These are phyloP conservation scores for Fusarium sororula DNA, from an alignment of 2,329 filamentous ascomycete genomes.

Conservation along the genomic window DNA sequence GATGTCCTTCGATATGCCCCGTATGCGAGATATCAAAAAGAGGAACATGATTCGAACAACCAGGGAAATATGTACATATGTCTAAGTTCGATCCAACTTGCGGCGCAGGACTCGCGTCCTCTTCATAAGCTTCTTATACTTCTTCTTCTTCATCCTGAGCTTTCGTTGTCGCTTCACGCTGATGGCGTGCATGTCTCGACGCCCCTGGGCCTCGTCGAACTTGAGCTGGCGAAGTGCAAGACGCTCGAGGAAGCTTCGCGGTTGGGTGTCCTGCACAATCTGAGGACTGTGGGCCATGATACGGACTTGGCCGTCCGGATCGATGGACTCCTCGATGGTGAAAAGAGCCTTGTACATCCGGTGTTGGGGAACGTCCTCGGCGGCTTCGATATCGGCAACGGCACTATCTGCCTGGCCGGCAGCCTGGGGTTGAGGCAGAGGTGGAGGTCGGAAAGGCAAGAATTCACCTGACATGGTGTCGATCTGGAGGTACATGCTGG, in stretches of 20 bases:
- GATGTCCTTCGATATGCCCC: constrained; percentile 40
- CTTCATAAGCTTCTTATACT: constrained; percentile 99
- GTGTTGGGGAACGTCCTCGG: constrained; percentile 55
- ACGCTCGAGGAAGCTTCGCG: constrained; percentile 73
- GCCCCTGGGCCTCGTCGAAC: constrained; percentile 63
- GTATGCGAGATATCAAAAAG: constrained; percentile 17
- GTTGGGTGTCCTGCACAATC: constrained; percentile 60
- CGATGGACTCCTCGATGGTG: constrained; percentile 72
- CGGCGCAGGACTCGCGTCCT: constrained; percentile 87
- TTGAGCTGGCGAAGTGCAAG: constrained; percentile 71
- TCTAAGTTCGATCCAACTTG: constrained; percentile 76
- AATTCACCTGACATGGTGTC: constrained; percentile 76
- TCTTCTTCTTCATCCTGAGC: constrained; percentile 99
- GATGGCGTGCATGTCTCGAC: constrained; percentile 77
- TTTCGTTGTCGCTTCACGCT: constrained; percentile 93
- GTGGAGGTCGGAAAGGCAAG: constrained; percentile 85
- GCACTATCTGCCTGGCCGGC: constrained; percentile 50
- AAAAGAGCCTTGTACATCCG: constrained; percentile 71
- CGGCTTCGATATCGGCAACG: constrained; percentile 45
- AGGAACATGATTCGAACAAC: constrained; percentile 35
- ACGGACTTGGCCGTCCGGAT: constrained; percentile 66
- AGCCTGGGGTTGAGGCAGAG: constrained; percentile 72
- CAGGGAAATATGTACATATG: constrained; percentile 41
- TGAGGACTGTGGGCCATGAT: constrained; percentile 69
- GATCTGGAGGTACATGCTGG: constrained; percentile 71